These are phyloP conservation scores for Colletotrichum spinosum DNA, from an alignment of 2,329 filamentous ascomycete species.

Conservation along the genomic window DNA sequence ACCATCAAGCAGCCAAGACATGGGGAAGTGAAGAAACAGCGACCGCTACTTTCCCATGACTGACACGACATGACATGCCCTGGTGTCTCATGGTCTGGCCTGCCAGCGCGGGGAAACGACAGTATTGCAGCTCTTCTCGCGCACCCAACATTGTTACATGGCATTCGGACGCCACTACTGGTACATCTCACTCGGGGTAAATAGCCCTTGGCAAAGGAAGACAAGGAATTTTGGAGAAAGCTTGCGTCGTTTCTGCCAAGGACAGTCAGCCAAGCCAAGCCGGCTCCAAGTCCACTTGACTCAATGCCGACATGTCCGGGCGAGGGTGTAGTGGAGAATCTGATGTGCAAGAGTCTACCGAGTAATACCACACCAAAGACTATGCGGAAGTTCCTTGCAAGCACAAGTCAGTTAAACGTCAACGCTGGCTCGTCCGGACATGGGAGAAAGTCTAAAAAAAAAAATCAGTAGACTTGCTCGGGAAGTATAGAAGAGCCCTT, in stretches of 20 bases:
- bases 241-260: conserved; percentile 13
- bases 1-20: conserved; percentile 28
- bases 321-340: conserved; percentile 18
- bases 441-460: conserved; percentile 22
- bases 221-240: conserved; percentile 24
- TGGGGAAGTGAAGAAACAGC: conserved; percentile 22
- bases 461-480: not conserved
- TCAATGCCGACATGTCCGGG: conserved; percentile 34
- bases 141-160: conserved; percentile 23
- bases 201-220: not conserved
- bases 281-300: conserved; percentile 13
- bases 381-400: conserved; percentile 10
- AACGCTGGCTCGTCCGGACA: conserved; percentile 29
- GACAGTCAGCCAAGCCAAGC: conserved; percentile 2
- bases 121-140: not conserved
- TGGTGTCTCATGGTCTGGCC: too few species aligned
- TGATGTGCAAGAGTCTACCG: conserved; percentile 1
- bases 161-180: conserved; percentile 25
- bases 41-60: conserved; percentile 3
- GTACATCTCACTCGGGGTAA: not conserved
- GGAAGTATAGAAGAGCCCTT: conserved; percentile 26
- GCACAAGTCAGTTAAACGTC: conserved; percentile 24
- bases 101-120: conserved; percentile 19
- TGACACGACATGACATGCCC: too few species aligned
- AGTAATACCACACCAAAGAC: conserved; percentile 7